Evolutionary conservation across 257 asterid genomes (phyloP).

Genomic region (Coffea canephora): DNA sequence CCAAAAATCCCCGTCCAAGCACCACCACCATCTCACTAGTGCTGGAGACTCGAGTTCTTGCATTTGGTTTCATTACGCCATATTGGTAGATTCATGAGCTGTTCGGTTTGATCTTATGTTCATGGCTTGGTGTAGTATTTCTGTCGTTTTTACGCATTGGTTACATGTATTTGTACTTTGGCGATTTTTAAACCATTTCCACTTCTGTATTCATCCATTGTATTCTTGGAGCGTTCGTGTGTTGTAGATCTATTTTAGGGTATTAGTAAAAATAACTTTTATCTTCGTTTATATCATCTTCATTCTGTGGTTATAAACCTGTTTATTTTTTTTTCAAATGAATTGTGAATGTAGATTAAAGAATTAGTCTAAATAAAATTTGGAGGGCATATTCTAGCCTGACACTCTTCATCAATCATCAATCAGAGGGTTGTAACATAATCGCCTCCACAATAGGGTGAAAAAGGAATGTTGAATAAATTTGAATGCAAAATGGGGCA

Average conservation of each 20-base stretch:
- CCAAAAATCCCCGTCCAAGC: conserved; percentile 10
- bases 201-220: neutral
- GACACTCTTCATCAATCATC: neutral
- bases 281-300: neutral
- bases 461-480: neutral
- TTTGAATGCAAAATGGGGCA: neutral
- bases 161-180: too few species aligned
- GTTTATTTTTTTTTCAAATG: neutral
- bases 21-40: conserved; percentile 19
- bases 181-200: neutral
- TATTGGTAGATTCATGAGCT: neutral
- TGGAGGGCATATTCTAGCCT: neutral
- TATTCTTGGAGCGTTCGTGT: neutral
- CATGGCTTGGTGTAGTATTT: neutral
- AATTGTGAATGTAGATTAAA: neutral
- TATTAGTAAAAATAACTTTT: neutral
- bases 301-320: neutral
- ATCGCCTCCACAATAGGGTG: too few species aligned
- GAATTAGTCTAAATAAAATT: neutral
- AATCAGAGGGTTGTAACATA: neutral
- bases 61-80: neutral
- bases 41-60: neutral
- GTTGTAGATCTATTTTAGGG: neutral
- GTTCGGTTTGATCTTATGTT: neutral
- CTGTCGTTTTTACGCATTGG: neutral